A percentile compares a stretch with the other conserved stretches of the same genome.
phyloP scores from a whole-genome alignment of 2,329 filamentous ascomycete species.

The Aureobasidium musti region DNA sequence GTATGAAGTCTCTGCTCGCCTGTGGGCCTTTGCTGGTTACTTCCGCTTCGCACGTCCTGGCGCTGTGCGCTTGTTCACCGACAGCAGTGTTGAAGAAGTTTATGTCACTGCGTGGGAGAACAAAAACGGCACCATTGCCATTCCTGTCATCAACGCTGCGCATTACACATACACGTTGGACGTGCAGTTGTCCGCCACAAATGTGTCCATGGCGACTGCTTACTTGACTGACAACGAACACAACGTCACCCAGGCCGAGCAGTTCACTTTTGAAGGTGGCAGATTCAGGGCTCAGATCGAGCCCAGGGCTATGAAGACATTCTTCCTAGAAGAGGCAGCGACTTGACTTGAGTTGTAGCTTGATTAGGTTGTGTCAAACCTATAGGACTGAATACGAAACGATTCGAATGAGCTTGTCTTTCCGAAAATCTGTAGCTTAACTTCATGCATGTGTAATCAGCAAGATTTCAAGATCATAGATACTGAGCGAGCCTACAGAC shows the following conservation, averaged over 20 bases:
- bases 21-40: slow-evolving; percentile 35
- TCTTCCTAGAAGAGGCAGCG: slow-evolving; percentile 31
- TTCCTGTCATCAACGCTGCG: slow-evolving; percentile 35
- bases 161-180: slow-evolving; percentile 33
- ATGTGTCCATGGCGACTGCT: slow-evolving; percentile 29
- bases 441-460: neutral
- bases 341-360: neutral
- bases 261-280: slow-evolving; percentile 20
- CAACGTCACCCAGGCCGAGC: slow-evolving; percentile 30
- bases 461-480: neutral
- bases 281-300: slow-evolving; percentile 32
- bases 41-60: slow-evolving; percentile 36
- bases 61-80: slow-evolving; percentile 32
- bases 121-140: slow-evolving; percentile 34
- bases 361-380: neutral
- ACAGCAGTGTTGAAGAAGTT: slow-evolving; percentile 32
- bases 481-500: neutral
- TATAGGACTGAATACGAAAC: neutral
- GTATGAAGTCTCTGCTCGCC: slow-evolving; percentile 33
- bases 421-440: neutral
- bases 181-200: slow-evolving; percentile 30
- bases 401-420: neutral
- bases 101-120: slow-evolving; percentile 34
- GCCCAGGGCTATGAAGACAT: slow-evolving; percentile 35
- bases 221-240: slow-evolving; percentile 35